Base-by-base conservation (phyloP, 768 basidiomycete genomes). In the Clitopilus hobsonii region DNA sequence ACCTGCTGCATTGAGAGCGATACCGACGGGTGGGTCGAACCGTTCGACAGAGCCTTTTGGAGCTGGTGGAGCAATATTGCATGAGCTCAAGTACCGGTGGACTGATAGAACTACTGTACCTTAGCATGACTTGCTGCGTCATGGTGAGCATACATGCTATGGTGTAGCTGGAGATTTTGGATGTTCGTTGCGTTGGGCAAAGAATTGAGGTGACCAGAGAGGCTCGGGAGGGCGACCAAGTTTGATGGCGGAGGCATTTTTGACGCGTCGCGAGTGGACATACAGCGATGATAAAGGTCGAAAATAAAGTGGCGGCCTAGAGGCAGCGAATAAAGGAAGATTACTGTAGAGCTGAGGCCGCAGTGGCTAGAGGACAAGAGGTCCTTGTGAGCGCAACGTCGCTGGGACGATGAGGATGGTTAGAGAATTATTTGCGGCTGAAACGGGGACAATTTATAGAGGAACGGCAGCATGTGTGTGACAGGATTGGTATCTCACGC, bases 51-150 rank as follows among this genome's bases (percentile, higher is more conserved):
- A 48, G 82, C 84, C 61, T 83, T 83, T 74, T 83, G 75, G 22
- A 89, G 79, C 88, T 78, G 57, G 11, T 38, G 25, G 51, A 27
- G 54, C 57, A 54, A 25, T 49, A 18, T 63, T 55, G 3, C 41
- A 55, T 36, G 20, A 28, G 53, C 23, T n/a, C 27, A 38, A 24
- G 20, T 20, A 38, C 26, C 0, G 32, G 11, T 11, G 24, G 41
- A 38, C 55, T 36, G 24, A 28, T n/a, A 20, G 10, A 28, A 5
- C 24, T 1, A 24, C 63, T 71, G 54, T 38, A 88, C 88, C 80
- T 90, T 88, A 36, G 86, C 87, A 69, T 90, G 84, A 61, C 88
- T 88, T 68, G 88, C 82, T 4, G 83, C 81, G 28, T 83, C 81
- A 29, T 81, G 80, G 55, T 82, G 79, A 1, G 83, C 81, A 64